phyloP scores from a whole-genome alignment of 2,329 filamentous ascomycete genomes.

The Chaetomium olivaceum region DNA sequence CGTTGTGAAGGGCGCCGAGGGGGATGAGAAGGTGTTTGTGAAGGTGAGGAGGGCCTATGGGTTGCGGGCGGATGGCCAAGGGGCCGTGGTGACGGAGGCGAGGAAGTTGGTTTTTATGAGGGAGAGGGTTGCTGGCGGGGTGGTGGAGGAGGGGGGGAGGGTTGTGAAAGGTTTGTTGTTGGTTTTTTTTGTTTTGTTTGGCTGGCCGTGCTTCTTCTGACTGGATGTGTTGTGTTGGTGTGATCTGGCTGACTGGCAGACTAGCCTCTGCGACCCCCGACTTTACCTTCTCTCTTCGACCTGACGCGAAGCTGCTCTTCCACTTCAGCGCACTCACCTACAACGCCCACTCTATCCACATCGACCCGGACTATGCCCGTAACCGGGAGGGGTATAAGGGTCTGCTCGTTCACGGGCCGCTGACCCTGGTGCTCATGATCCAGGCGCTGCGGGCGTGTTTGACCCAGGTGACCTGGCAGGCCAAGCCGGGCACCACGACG shows the following conservation, averaged over 20 bases:
- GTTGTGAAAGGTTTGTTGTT: conserved; percentile 26
- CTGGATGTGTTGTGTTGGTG: background rate
- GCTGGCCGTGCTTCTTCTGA: too few species aligned
- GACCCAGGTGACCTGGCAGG: conserved; percentile 27
- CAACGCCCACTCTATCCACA: conserved; percentile 90
- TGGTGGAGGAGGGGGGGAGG: conserved; percentile 30
- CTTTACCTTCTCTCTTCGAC: conserved; percentile 57
- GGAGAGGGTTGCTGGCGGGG: conserved; percentile 33
- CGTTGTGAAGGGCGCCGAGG: conserved; percentile 29
- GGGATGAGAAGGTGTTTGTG: conserved; percentile 53
- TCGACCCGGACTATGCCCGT: conserved; percentile 70
- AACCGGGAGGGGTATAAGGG: conserved; percentile 72
- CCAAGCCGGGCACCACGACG: background rate
- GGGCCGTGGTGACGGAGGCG: conserved; percentile 46
- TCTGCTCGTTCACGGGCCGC: conserved; percentile 82
- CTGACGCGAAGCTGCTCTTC: conserved; percentile 74
- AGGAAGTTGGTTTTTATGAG: conserved; percentile 56
- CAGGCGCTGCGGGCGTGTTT: conserved; percentile 59
- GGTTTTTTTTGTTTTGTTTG: background rate
- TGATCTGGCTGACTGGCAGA: background rate
- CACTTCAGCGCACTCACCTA: conserved; percentile 88
- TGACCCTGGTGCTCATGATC: conserved; percentile 76
- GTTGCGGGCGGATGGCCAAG: background rate
- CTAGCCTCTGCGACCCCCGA: conserved; percentile 41
- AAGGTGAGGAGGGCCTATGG: conserved; percentile 51